These are phyloP conservation scores for Monilinia polystroma DNA, from an alignment of 2,329 filamentous ascomycete genomes.

Conservation along the genomic window DNA sequence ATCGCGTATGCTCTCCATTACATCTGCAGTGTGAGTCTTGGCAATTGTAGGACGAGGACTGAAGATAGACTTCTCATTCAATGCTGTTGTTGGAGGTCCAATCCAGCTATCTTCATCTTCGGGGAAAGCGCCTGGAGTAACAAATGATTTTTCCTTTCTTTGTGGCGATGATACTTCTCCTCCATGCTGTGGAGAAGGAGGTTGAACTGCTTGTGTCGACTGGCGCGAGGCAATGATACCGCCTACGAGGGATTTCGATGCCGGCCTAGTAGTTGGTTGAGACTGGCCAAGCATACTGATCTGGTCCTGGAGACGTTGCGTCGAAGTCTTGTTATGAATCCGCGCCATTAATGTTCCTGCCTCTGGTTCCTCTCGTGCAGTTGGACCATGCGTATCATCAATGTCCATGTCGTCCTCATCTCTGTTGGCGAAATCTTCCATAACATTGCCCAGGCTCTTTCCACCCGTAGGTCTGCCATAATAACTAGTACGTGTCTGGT, in stretches of 20 bases:
- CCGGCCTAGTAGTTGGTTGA: conserved; percentile 39
- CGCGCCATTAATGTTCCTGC: conserved; percentile 47
- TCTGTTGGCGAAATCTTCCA: conserved; percentile 49
- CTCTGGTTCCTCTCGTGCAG: conserved; percentile 45
- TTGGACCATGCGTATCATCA: conserved; percentile 43
- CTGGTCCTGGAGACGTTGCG: conserved; percentile 86
- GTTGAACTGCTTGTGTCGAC: conserved; percentile 28
- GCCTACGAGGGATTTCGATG: conserved; percentile 40
- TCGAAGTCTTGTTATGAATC: conserved; percentile 83
- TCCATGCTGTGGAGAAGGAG: conserved; percentile 25
- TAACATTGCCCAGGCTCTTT: conserved; percentile 61
- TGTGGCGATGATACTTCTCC: conserved; percentile 25
- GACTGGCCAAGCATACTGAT: conserved; percentile 72
- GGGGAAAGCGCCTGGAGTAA: conserved; percentile 60
- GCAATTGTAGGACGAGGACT: conserved; percentile 53
- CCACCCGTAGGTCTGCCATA: conserved; percentile 72
- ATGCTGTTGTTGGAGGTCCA: conserved; percentile 46
- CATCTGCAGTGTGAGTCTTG: conserved; percentile 62
- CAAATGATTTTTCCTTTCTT: conserved; percentile 25
- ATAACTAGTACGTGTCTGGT: conserved; percentile 70
- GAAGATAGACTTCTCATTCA: conserved; percentile 40
- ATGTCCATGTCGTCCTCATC: conserved; percentile 58
- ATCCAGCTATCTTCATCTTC: conserved; percentile 63
- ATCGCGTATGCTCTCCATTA: conserved; percentile 56
- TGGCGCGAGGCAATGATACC: conserved; percentile 29